Percentiles rank a stretch among this genome's conserved stretches.
Evolutionary conservation across 1,139 yeast species (phyloP).

Genomic region (Geotrichum aggregatum): DNA sequence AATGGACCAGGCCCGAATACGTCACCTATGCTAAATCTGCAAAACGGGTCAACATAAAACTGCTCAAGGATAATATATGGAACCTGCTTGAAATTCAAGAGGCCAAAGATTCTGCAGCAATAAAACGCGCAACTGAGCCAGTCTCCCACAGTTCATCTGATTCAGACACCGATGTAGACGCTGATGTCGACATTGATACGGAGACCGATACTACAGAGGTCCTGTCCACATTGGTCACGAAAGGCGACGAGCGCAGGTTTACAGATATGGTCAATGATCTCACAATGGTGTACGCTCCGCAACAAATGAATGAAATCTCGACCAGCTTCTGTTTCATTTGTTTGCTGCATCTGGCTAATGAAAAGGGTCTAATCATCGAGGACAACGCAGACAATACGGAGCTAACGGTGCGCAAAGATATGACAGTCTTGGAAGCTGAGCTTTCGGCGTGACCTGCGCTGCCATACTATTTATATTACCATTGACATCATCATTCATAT

Average conservation of each 20-base stretch:
- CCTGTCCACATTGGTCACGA: background rate
- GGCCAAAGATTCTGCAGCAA: background rate
- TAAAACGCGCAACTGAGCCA: background rate
- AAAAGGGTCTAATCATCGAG: constrained; percentile 67
- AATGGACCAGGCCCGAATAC: constrained; percentile 50
- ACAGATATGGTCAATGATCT: constrained; percentile 45
- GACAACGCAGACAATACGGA: constrained; percentile 57
- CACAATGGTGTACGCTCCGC: constrained; percentile 35
- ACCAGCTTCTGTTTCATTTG: constrained; percentile 88
- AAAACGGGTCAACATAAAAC: constrained; percentile 76
- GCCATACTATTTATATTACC: too few relatives aligned
- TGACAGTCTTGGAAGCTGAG: constrained; percentile 23
- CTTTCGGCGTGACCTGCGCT: constrained; percentile 18
- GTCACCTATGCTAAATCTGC: constrained; percentile 77
- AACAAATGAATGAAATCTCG: constrained; percentile 55
- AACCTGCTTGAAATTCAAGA: constrained; percentile 40
- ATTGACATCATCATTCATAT: background rate
- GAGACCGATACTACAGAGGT: background rate
- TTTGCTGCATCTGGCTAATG: constrained; percentile 81
- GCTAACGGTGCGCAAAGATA: constrained; percentile 43
- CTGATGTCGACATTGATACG: too few relatives aligned
- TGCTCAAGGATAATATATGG: constrained; percentile 83
- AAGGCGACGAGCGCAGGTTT: constrained; percentile 41
- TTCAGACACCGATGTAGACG: too few relatives aligned
- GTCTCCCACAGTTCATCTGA: background rate